Evolutionary conservation across 2,329 filamentous ascomycete species (phyloP).

Genomic region (Rhynchosporium agropyri): DNA sequence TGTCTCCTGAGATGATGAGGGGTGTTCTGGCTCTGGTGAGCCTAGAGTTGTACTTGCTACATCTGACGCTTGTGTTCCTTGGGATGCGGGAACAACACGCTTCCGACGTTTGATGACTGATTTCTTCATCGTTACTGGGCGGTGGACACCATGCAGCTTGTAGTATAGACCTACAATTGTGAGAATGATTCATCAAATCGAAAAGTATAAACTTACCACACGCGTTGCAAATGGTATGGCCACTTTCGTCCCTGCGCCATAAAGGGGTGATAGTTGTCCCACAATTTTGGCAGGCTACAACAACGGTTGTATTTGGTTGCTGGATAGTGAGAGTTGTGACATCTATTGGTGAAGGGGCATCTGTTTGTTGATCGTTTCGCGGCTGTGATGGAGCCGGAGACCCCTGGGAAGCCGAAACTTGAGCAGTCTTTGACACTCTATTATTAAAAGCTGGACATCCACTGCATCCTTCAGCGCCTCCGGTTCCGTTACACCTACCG

Average conservation of each 20-base stretch:
- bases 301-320: constrained; percentile 56
- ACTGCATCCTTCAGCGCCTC: constrained; percentile 90
- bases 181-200: not conserved
- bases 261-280: constrained; percentile 94
- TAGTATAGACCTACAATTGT: constrained; percentile 73
- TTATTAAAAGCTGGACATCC: constrained; percentile 99
- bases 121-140: constrained; percentile 98
- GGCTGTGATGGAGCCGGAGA: constrained; percentile 32
- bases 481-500: constrained; percentile 93
- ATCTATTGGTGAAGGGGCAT: constrained; percentile 50
- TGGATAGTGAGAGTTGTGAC: constrained; percentile 52
- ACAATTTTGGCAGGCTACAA: constrained; percentile 96
- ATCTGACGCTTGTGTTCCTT: constrained; percentile 46
- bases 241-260: constrained; percentile 91
- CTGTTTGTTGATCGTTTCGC: constrained; percentile 36
- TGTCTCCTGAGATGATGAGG: constrained; percentile 34
- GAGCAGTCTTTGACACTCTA: constrained; percentile 83
- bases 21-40: constrained; percentile 42
- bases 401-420: constrained; percentile 57
- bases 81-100: constrained; percentile 81
- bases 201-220: constrained; percentile 68
- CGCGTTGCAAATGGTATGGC: constrained; percentile 97
- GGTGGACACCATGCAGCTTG: constrained; percentile 91
- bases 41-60: constrained; percentile 44
- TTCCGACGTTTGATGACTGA: constrained; percentile 95